Evolutionary conservation across 2,329 filamentous ascomycete species (phyloP).

Genomic region (Blumeria graminis): DNA sequence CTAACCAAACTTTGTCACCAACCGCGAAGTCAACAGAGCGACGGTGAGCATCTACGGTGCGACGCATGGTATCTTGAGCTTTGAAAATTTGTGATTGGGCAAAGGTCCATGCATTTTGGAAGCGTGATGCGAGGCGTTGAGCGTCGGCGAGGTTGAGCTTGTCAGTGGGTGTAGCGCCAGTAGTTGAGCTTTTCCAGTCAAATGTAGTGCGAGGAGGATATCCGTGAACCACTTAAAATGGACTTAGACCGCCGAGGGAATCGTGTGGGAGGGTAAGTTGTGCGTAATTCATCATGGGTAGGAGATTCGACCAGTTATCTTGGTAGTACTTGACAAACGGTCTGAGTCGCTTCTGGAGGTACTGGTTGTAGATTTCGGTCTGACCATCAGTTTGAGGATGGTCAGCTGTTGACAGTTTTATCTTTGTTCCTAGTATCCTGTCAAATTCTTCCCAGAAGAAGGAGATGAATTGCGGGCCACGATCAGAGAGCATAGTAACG

Average conservation of each 20-base stretch:
- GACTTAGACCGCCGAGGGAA: not conserved
- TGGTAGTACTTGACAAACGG: not conserved
- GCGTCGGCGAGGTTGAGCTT: not conserved
- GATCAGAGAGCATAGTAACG: not conserved
- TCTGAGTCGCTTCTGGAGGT: too few relatives aligned
- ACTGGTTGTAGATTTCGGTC: too few relatives aligned
- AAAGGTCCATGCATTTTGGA: not conserved
- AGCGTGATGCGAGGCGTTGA: not conserved
- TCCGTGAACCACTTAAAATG: not conserved
- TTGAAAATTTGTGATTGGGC: not conserved
- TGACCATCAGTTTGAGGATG: not conserved
- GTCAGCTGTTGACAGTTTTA: not conserved
- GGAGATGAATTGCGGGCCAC: not conserved
- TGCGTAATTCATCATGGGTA: not conserved
- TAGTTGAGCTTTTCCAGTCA: not conserved
- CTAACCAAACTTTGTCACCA: not conserved
- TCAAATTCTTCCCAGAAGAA: not conserved
- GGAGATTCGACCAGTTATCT: not conserved
- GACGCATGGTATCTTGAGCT: not conserved
- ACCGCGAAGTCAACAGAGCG: not conserved
- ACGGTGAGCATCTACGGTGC: not conserved
- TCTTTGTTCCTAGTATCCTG: not conserved
- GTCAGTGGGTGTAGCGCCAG: not conserved
- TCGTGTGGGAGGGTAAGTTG: not conserved
- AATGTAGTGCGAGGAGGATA: not conserved